Base-by-base conservation (phyloP, 2,329 filamentous ascomycete species). In the Fusarium mundagurra region DNA sequence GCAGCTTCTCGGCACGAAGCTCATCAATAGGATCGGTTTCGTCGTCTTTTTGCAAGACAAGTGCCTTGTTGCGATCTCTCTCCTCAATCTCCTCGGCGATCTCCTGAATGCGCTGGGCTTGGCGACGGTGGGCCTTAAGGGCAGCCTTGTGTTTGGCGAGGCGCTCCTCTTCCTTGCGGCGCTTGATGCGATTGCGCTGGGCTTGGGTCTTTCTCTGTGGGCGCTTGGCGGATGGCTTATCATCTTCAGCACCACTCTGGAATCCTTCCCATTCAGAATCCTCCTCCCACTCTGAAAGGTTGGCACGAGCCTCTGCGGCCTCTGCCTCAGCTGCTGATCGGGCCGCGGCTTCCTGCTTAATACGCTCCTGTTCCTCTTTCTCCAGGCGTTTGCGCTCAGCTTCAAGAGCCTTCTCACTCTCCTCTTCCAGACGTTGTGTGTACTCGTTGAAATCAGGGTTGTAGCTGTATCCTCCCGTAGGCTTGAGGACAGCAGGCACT, bases 181-280 rank as follows among this genome's bases (percentile, higher is more conserved):
- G 89, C 86, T 95, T 94, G 79, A 93, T 92, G 82, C 92, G 95
- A 85, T 98, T 98, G 71, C 95, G 88, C 83, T 98, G 94, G 2
- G 91, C 88, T 58, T 92, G 93, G 5, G 94, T 97, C 86, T 98
- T 98, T 78, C 96, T 89, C 83, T 94, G 89, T 6, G 94, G 92
- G 68, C 92, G 88, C 85, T 97, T 98, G 45, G 73, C 73, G 16
- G 76, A 78, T 70, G 89, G 89, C 78, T 90, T 91, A 79, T 84
- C 78, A 38, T 94, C 92, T 76, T 94, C 92, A 16, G 88, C 90
- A 64, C 94, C 95, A 80, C 94, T 98, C 84, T 98, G 92, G 74
- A 94, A 91, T 0, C 93, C 93, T 82, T 95, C 96, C 94, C 95
- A 98, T 20, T 94, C 95, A 53, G 93, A 96, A 80, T 98, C 95